Percentiles rank a stretch among this genome's conserved stretches.
Evolutionary conservation across 331 rosid species (phyloP).

Genomic region (Erythrophleum ivorense): DNA sequence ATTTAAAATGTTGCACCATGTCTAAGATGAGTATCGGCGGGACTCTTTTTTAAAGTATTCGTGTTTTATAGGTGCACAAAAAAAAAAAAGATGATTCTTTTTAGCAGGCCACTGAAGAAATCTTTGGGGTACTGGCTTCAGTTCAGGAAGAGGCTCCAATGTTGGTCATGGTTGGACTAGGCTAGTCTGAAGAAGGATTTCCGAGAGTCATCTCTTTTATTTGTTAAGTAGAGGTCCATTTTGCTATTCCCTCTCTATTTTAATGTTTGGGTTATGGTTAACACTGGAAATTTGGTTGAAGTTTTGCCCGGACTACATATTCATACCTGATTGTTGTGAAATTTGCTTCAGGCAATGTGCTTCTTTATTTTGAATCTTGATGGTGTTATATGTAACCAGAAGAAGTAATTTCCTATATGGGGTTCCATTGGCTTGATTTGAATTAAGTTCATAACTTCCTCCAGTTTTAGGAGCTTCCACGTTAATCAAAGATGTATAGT

Average conservation of each 20-base stretch:
- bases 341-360: background rate
- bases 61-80: background rate
- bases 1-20: background rate
- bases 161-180: constrained; percentile 30
- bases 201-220: background rate
- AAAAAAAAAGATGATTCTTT: constrained; percentile 10
- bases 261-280: constrained; percentile 16
- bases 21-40: background rate
- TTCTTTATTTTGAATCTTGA: background rate
- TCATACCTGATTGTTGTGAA: background rate
- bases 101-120: constrained; percentile 33
- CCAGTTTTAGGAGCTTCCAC: no score
- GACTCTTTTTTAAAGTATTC: background rate
- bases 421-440: no score
- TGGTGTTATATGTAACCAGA: background rate
- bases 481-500: no score
- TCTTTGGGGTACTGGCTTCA: constrained; percentile 27
- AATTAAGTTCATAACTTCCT: no score
- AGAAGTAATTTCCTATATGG: no score
- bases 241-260: constrained; percentile 4
- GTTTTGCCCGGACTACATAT: background rate
- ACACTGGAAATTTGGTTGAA: background rate
- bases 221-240: background rate
- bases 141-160: constrained; percentile 14
- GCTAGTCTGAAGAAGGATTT: background rate